phyloP scores from a whole-genome alignment of 192 early-diverging fungal species.

The Phycomyces nitens region DNA sequence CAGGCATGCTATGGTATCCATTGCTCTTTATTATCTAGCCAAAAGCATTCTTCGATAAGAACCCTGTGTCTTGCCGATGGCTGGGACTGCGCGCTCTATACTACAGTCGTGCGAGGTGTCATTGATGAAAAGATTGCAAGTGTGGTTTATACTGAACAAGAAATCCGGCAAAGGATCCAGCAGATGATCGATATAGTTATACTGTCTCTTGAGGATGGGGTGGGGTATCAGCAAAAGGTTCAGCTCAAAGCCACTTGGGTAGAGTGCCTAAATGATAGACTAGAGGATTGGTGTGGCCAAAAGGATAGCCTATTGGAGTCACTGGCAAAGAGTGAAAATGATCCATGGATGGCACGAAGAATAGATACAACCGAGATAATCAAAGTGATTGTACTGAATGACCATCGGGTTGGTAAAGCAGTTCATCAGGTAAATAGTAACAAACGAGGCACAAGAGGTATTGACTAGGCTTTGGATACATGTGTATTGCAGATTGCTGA shows the following conservation, averaged over 20 bases:
- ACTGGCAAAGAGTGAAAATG: neutral
- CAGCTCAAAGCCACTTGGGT: conserved; percentile 12
- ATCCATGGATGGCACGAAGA: conserved; percentile 4
- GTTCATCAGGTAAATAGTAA: conserved; percentile 1
- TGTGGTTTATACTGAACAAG: conserved; percentile 21
- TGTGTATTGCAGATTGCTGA: conserved; percentile 13
- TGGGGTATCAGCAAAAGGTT: neutral
- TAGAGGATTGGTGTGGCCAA: conserved; percentile 20
- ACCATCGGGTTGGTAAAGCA: conserved; percentile 11
- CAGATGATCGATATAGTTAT: conserved; percentile 18
- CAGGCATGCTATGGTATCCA: conserved; percentile 17
- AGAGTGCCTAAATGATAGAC: conserved; percentile 10
- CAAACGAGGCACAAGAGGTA: no score
- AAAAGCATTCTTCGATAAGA: neutral
- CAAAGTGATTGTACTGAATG: conserved; percentile 7
- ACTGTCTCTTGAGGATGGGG: neutral
- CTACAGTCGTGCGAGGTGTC: neutral
- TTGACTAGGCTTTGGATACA: no score
- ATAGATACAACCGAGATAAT: conserved; percentile 9
- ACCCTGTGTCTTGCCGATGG: neutral
- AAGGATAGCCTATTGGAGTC: neutral
- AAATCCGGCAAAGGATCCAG: conserved; percentile 10
- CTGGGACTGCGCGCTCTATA: conserved; percentile 5
- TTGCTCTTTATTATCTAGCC: neutral
- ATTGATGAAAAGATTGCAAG: conserved; percentile 11